Base-by-base conservation (phyloP, 805 yeast species). In the Kuraishia cidri region DNA sequence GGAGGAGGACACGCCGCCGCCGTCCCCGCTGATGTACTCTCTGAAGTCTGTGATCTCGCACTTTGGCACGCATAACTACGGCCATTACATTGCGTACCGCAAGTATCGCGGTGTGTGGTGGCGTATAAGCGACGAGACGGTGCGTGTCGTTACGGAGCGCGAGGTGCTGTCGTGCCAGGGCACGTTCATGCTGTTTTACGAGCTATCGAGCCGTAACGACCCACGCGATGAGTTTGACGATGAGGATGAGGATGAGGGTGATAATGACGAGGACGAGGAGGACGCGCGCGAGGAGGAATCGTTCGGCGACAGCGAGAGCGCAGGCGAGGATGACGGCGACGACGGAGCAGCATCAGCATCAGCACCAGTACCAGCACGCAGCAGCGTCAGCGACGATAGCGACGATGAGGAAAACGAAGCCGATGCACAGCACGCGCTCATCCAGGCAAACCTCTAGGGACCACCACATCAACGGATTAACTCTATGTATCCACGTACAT, bases 61-160 rank as follows among this genome's bases (percentile, higher is more conserved):
- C 55, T 88, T 80, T 52, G 98, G 98, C 31, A 82, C 95, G 1
- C 97, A 92, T 46, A 87, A 90, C 46, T 92, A 86, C 52, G 98
- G 98, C n/a, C 98, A 90, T 55, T 90, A 90, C 51, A 83, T 90
- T 39, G 86, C 94, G 26, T 90, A 72, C 59, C 74, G 97, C 48
- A 79, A 75, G 47, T 69, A 62, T 37, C 71, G 94, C 43, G 92
- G 88, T 2, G 67, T 75, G 8, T 90, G 98, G 98, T 88, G 96
- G 95, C 72, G 95, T 51, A 79, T 88, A 13, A 80, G 92, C 45
- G 98, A 92, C 55, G 95, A 87, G 49, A 75, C 78, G 3, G 94
- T 88, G 3, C 75, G 85, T 38, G 68, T 83, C 21, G 86, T 85
- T 3, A 70, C 76, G 9, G 95, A 85, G 50, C 69, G 70, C 3